These are phyloP conservation scores for Colletotrichum costaricense DNA, from an alignment of 2,329 filamentous ascomycete genomes.

Conservation along the genomic window DNA sequence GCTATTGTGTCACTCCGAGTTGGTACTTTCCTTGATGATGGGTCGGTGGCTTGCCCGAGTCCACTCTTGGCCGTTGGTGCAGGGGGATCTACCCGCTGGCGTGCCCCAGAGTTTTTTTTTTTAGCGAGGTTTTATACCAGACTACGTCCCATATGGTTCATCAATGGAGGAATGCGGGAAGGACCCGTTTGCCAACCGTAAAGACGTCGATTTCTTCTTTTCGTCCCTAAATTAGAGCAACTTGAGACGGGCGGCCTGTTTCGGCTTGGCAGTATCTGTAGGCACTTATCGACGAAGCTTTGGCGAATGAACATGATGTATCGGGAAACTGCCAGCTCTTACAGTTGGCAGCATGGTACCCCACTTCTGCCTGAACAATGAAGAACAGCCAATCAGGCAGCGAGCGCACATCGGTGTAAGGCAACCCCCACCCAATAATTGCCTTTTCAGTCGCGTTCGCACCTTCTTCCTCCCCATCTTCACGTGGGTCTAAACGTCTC, in stretches of 20 bases:
- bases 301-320: not conserved
- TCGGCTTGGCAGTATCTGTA: not conserved
- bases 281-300: not conserved
- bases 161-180: not conserved
- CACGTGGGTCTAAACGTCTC: not conserved
- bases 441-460: not conserved
- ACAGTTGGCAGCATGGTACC: not conserved
- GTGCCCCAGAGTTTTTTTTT: not conserved
- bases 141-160: not conserved
- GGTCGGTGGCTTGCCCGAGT: not conserved
- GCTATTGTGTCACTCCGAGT: too few species aligned
- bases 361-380: not conserved
- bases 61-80: not conserved
- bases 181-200: not conserved
- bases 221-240: not conserved
- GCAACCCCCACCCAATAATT: not conserved
- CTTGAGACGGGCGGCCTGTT: not conserved
- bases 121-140: not conserved
- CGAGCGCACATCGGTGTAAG: not conserved
- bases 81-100: not conserved
- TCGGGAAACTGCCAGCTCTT: not conserved
- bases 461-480: not conserved
- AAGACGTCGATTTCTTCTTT: not conserved
- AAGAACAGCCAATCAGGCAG: slow-evolving; percentile 2
- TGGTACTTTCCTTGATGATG: too few species aligned